Conservation (phyloP, 768 basidiomycete species). For the Lactarius quietus region DNA sequence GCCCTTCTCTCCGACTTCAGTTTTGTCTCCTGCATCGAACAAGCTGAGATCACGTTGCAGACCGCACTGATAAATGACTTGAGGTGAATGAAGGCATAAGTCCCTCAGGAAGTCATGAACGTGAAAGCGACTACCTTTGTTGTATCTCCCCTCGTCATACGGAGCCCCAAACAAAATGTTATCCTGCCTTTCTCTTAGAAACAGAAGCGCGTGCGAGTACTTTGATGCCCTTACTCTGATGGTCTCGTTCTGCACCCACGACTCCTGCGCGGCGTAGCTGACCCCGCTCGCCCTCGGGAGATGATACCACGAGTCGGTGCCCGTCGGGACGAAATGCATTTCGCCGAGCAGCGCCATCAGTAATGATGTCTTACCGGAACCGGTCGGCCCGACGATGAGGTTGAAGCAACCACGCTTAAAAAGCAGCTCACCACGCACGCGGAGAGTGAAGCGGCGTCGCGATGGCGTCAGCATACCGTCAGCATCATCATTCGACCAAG, state of each 20-base stretch:
- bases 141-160: constrained; percentile 44
- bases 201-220: neutral
- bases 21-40: constrained; percentile 48
- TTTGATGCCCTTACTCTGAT: constrained; percentile 44
- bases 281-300: constrained; percentile 67
- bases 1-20: constrained; percentile 59
- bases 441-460: constrained; percentile 46
- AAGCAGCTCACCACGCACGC: constrained; percentile 47
- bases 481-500: constrained; percentile 44
- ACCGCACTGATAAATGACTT: constrained; percentile 26
- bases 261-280: constrained; percentile 79
- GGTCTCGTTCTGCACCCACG: constrained; percentile 82
- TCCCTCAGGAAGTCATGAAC: neutral
- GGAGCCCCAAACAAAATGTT: constrained; percentile 51
- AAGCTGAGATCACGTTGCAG: constrained; percentile 42
- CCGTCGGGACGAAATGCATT: constrained; percentile 57
- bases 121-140: constrained; percentile 31
- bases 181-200: constrained; percentile 31
- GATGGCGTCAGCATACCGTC: constrained; percentile 39
- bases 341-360: constrained; percentile 66
- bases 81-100: neutral
- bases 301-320: constrained; percentile 59
- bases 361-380: constrained; percentile 58
- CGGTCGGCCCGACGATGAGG: constrained; percentile 56
- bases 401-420: constrained; percentile 55